A percentile compares a stretch with the other conserved stretches of the same genome.
Evolutionary conservation across 768 basidiomycete genomes (phyloP).

Genomic region (Lactarius sp.): DNA sequence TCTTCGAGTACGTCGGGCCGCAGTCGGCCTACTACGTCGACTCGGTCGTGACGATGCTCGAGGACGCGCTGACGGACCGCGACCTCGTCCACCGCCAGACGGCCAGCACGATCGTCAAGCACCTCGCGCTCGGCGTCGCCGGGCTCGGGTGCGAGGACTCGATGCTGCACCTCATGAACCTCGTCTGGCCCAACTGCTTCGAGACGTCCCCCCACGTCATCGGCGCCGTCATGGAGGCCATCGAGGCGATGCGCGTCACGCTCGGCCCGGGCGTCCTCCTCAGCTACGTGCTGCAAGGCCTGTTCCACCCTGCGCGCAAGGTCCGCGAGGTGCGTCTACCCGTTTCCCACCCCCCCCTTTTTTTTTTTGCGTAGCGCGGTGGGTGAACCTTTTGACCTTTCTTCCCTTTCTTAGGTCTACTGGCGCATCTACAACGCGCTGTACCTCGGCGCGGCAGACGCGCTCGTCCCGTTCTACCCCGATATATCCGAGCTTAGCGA

Average conservation of each 20-base stretch:
- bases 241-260: slow-evolving; percentile 96
- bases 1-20: slow-evolving; percentile 97
- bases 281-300: slow-evolving; percentile 88
- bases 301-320: slow-evolving; percentile 96
- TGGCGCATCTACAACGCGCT: slow-evolving; percentile 96
- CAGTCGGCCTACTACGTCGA: slow-evolving; percentile 97
- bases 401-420: slow-evolving; percentile 47
- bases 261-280: slow-evolving; percentile 90
- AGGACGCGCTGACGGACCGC: slow-evolving; percentile 96
- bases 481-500: slow-evolving; percentile 88
- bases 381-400: too few species aligned
- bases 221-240: slow-evolving; percentile 95
- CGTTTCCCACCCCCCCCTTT: too few species aligned
- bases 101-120: slow-evolving; percentile 97
- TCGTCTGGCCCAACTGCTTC: slow-evolving; percentile 99
- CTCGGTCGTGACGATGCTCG: slow-evolving; percentile 95
- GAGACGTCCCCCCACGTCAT: slow-evolving; percentile 98
- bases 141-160: slow-evolving; percentile 98
- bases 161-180: slow-evolving; percentile 94
- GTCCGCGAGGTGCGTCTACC: slow-evolving; percentile 77
- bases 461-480: slow-evolving; percentile 93
- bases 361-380: too few species aligned
- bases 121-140: slow-evolving; percentile 92
- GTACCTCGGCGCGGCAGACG: slow-evolving; percentile 86
- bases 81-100: slow-evolving; percentile 99